These are phyloP conservation scores for Colletotrichum nymphaeae DNA, from an alignment of 2,329 filamentous ascomycete genomes.

Conservation along the genomic window DNA sequence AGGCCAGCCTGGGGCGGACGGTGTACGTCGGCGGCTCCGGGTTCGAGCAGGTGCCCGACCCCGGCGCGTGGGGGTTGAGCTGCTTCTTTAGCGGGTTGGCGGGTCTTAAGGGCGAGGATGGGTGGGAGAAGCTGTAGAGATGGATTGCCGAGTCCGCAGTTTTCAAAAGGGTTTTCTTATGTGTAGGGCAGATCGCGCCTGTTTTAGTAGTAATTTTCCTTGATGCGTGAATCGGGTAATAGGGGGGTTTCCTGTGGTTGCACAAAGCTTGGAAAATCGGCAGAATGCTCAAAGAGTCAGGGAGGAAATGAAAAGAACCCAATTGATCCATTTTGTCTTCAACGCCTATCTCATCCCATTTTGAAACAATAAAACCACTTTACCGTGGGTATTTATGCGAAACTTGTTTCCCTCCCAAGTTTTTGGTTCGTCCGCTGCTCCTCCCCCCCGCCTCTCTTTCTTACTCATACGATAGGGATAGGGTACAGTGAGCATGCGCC, in stretches of 20 bases:
- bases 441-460: not conserved
- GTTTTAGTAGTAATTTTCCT: not conserved
- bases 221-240: not conserved
- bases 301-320: constrained; percentile 5
- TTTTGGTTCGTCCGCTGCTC: not conserved
- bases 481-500: not conserved
- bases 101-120: constrained; percentile 56
- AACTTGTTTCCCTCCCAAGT: constrained; percentile 7
- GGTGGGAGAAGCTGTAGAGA: constrained; percentile 47
- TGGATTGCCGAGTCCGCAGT: not conserved
- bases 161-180: not conserved
- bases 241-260: not conserved
- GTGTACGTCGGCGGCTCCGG: constrained; percentile 79
- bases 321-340: constrained; percentile 42
- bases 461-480: not conserved
- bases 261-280: constrained; percentile 7
- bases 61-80: constrained; percentile 79
- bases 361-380: constrained; percentile 38
- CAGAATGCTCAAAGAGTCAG: constrained; percentile 9
- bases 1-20: constrained; percentile 84
- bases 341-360: constrained; percentile 51
- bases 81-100: constrained; percentile 86
- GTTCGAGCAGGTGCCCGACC: constrained; percentile 63
- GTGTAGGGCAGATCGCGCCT: not conserved
- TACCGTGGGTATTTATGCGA: constrained; percentile 36